Evolutionary conservation across 352 stramenopile genomes (phyloP).

Genomic region (Phytophthora pinifolia): DNA sequence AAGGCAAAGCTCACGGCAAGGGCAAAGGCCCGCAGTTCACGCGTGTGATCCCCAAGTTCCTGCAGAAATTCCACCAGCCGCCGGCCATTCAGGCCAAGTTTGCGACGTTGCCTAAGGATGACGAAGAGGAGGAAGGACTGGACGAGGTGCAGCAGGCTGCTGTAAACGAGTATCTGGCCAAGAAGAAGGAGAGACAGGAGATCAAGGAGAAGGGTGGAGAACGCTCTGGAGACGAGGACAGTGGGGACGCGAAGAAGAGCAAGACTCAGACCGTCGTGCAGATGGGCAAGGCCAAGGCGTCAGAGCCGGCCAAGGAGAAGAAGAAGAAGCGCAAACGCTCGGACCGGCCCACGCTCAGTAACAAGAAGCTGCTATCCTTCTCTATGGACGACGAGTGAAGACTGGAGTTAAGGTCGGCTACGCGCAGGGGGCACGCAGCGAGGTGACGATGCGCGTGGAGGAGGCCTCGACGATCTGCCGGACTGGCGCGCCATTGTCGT

Average conservation of each 20-base stretch:
- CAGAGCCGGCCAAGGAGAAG: conserved; percentile 40
- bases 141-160: conserved; percentile 83
- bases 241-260: conserved; percentile 17
- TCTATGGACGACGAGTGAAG: conserved; percentile 75
- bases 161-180: conserved; percentile 70
- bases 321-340: conserved; percentile 69
- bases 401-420: background rate
- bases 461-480: conserved; percentile 19
- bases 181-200: conserved; percentile 46
- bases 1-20: conserved; percentile 31
- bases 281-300: conserved; percentile 26
- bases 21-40: conserved; percentile 73
- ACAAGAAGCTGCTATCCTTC: conserved; percentile 83
- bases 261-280: conserved; percentile 48
- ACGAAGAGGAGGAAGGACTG: conserved; percentile 64
- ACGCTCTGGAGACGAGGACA: conserved; percentile 4
- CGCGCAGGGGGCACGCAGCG: conserved; percentile 26
- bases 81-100: conserved; percentile 77
- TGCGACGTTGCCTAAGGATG: conserved; percentile 40
- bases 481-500: background rate
- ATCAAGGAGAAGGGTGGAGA: conserved; percentile 18
- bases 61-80: conserved; percentile 72
- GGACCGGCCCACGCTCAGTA: conserved; percentile 48
- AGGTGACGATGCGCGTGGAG: conserved; percentile 20
- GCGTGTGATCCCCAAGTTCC: conserved; percentile 82